Evolutionary conservation across 768 basidiomycete genomes (phyloP).

Genomic region (Suillus tomentosus): DNA sequence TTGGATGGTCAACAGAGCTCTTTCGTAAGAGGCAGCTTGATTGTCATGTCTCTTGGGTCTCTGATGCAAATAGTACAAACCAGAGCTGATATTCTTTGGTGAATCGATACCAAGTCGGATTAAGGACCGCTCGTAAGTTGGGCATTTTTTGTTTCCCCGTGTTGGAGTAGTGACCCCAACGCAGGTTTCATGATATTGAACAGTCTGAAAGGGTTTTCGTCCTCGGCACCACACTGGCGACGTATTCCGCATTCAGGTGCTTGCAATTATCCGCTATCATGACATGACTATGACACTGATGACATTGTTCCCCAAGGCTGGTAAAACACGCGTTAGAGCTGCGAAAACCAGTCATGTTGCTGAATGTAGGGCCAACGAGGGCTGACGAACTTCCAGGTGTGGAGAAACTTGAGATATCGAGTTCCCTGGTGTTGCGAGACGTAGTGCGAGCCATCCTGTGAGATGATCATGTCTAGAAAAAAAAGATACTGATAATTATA

Average conservation of each 20-base stretch:
- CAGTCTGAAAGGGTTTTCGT: constrained; percentile 69
- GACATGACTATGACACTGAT: constrained; percentile 7
- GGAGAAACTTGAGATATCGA: constrained; percentile 78
- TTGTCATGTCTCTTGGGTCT: background rate
- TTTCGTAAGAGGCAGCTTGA: constrained; percentile 47
- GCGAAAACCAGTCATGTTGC: constrained; percentile 74
- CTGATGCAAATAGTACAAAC: constrained; percentile 58
- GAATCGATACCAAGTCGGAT: constrained; percentile 74
- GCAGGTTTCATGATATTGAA: constrained; percentile 61
- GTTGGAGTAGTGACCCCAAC: background rate
- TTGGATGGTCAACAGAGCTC: constrained; percentile 56
- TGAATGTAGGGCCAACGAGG: constrained; percentile 89
- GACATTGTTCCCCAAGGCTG: constrained; percentile 46
- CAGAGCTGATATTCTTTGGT: constrained; percentile 86
- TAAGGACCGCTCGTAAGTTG: constrained; percentile 70
- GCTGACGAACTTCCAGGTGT: constrained; percentile 71
- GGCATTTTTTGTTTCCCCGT: background rate
- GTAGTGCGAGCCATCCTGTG: constrained; percentile 64
- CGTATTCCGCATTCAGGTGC: constrained; percentile 88
- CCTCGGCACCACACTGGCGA: constrained; percentile 89
- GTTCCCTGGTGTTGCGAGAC: constrained; percentile 71
- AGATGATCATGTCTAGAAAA: constrained; percentile 30
- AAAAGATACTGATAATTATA: constrained; percentile 9
- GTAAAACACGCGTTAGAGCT: constrained; percentile 77
- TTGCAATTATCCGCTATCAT: background rate